phyloP scores from a whole-genome alignment of 768 basidiomycete species.

The Botryobasidium botryosum region DNA sequence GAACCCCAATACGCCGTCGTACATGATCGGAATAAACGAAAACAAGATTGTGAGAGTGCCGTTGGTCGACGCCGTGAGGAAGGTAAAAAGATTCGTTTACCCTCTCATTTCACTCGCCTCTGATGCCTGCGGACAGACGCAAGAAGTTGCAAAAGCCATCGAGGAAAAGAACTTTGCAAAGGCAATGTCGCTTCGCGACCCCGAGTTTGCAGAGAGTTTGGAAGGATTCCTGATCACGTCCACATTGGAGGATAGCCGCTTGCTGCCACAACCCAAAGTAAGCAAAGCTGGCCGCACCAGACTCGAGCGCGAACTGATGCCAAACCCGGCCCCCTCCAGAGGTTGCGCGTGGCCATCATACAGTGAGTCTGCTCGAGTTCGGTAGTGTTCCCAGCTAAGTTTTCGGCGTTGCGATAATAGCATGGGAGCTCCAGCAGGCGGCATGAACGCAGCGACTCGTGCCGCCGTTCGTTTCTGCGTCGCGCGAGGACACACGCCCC shows the following conservation, averaged over 20 bases:
- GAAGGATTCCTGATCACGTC: slow-evolving; percentile 74
- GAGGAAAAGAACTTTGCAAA: slow-evolving; percentile 65
- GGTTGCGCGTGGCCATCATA: slow-evolving; percentile 66
- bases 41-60: slow-evolving; percentile 90
- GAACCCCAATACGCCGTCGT: slow-evolving; percentile 79
- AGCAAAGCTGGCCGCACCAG: not conserved
- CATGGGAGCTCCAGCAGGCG: slow-evolving; percentile 92
- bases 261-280: slow-evolving; percentile 1
- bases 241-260: not conserved
- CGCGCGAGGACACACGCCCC: slow-evolving; percentile 79
- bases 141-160: slow-evolving; percentile 70
- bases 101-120: not conserved
- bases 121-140: slow-evolving; percentile 37
- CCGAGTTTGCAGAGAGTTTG: slow-evolving; percentile 77
- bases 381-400: slow-evolving; percentile 6
- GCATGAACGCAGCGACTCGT: slow-evolving; percentile 96
- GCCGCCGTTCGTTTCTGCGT: slow-evolving; percentile 88
- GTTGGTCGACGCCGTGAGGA: slow-evolving; percentile 80
- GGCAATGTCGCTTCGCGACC: slow-evolving; percentile 77
- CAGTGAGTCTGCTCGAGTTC: slow-evolving; percentile 40
- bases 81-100: slow-evolving; percentile 30
- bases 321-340: slow-evolving; percentile 24
- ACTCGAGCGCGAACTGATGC: not conserved
- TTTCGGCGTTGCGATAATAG: slow-evolving; percentile 28
- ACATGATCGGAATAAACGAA: slow-evolving; percentile 92